Conservation (phyloP, 495 filamentous ascomycete species). For the Neurospora discreta region DNA sequence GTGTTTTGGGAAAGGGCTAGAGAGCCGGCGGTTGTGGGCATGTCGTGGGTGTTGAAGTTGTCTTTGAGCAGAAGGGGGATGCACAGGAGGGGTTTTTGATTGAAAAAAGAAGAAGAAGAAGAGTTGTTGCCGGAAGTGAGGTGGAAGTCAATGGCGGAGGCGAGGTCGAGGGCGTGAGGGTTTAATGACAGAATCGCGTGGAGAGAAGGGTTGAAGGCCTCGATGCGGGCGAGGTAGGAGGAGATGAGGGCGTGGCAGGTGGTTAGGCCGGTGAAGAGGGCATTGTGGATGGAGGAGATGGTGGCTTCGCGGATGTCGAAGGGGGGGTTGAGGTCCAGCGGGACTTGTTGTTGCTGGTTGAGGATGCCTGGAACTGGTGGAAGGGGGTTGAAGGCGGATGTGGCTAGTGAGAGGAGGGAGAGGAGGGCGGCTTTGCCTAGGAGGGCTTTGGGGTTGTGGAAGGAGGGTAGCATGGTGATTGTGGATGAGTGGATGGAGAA, state of each 20-base stretch:
- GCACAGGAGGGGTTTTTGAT: constrained; percentile 41
- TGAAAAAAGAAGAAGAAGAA: background rate
- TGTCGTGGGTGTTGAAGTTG: constrained; percentile 43
- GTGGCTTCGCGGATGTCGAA: constrained; percentile 47
- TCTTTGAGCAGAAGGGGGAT: constrained; percentile 55
- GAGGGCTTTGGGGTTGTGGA: background rate
- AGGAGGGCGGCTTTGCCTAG: background rate
- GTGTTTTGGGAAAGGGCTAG: constrained; percentile 33
- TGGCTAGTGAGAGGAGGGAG: background rate
- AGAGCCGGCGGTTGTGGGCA: constrained; percentile 46
- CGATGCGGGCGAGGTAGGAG: constrained; percentile 44
- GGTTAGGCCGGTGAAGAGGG: constrained; percentile 34
- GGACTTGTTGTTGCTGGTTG: background rate
- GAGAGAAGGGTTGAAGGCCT: constrained; percentile 41
- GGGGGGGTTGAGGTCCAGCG: background rate
- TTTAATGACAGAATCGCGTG: constrained; percentile 48
- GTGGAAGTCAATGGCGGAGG: constrained; percentile 34
- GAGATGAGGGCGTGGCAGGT: constrained; percentile 43
- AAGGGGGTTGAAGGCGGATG: background rate
- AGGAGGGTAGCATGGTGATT: background rate
- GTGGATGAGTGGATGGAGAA: background rate
- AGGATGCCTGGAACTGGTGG: background rate
- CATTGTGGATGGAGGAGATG: constrained; percentile 41
- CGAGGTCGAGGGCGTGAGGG: constrained; percentile 34
- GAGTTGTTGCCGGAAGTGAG: constrained; percentile 36